Evolutionary conservation across 305 asterid species (phyloP).

Genomic region (Fraxinus sp.): DNA sequence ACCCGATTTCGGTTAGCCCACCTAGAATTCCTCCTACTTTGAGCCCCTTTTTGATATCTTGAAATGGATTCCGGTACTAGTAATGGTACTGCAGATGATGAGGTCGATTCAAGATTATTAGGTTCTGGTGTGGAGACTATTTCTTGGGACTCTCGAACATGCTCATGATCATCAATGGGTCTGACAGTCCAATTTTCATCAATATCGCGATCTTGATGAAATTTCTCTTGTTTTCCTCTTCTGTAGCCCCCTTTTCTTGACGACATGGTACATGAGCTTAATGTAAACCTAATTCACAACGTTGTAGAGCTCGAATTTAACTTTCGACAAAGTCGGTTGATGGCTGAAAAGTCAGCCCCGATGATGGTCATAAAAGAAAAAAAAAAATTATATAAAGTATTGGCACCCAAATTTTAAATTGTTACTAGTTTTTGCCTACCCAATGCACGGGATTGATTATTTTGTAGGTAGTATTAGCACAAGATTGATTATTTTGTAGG

Average conservation of each 20-base stretch:
- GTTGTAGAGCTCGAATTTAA: background rate
- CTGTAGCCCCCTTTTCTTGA: conserved; percentile 24
- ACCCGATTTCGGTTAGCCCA: conserved; percentile 26
- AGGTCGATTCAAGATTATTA: background rate
- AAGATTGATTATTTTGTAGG: no score
- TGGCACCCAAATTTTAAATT: background rate
- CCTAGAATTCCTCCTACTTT: conserved; percentile 25
- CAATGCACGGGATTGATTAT: no score
- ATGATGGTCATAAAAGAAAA: background rate
- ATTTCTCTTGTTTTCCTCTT: conserved; percentile 20
- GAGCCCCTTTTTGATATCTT: conserved; percentile 21
- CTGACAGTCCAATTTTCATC: conserved; percentile 27
- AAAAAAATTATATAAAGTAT: background rate
- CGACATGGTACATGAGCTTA: conserved; percentile 21
- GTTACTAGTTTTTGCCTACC: no score
- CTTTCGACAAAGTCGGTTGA: background rate
- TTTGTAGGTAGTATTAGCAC: no score
- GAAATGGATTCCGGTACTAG: conserved; percentile 10
- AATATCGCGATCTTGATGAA: background rate
- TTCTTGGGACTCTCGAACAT: background rate
- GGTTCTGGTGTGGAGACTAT: background rate
- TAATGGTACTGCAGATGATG: conserved; percentile 17
- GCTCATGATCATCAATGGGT: conserved; percentile 25
- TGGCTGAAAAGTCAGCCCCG: background rate
- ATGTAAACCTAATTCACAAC: background rate